phyloP scores from a whole-genome alignment of 1,139 yeast genomes.

The Debaryomyces singareniensis region DNA sequence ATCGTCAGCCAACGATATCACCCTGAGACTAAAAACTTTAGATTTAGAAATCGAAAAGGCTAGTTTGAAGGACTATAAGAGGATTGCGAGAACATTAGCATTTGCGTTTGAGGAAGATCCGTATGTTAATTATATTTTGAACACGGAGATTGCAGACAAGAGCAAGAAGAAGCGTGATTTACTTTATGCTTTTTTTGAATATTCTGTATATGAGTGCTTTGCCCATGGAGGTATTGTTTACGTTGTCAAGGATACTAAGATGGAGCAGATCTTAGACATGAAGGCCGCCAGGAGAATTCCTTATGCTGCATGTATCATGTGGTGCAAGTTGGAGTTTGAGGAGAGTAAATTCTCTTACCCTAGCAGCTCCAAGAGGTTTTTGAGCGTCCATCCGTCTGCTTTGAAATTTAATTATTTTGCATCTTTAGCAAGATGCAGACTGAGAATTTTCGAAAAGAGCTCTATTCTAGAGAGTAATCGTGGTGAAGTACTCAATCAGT shows the following conservation, averaged over 20 bases:
- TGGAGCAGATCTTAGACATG: conserved; percentile 14
- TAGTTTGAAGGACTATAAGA: conserved; percentile 26
- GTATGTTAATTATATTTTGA: conserved; percentile 32
- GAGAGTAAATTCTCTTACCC: conserved; percentile 18
- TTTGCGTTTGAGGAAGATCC: conserved; percentile 37
- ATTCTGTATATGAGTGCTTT: conserved; percentile 29
- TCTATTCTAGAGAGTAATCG: conserved; percentile 30
- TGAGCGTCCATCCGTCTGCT: conserved; percentile 21
- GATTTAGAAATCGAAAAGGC: conserved; percentile 26
- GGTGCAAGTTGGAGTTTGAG: conserved; percentile 27
- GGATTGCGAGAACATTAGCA: conserved; percentile 34
- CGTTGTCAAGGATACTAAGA: conserved; percentile 28
- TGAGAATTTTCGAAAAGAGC: conserved; percentile 26
- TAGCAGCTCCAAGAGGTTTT: conserved; percentile 12
- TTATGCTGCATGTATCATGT: conserved; percentile 33
- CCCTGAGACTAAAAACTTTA: conserved; percentile 11
- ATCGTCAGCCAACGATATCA: conserved; percentile 1
- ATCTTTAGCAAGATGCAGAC: conserved; percentile 29
- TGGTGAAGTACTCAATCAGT: conserved; percentile 16
- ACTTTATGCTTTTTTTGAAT: conserved; percentile 32
- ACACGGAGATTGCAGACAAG: conserved; percentile 14
- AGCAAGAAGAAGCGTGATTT: conserved; percentile 27
- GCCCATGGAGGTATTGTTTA: conserved; percentile 26
- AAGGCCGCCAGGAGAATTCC: conserved; percentile 11
- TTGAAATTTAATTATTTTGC: conserved; percentile 30